Base-by-base conservation (phyloP, 148 eudicot species). In the Rhododendron ovatum region DNA sequence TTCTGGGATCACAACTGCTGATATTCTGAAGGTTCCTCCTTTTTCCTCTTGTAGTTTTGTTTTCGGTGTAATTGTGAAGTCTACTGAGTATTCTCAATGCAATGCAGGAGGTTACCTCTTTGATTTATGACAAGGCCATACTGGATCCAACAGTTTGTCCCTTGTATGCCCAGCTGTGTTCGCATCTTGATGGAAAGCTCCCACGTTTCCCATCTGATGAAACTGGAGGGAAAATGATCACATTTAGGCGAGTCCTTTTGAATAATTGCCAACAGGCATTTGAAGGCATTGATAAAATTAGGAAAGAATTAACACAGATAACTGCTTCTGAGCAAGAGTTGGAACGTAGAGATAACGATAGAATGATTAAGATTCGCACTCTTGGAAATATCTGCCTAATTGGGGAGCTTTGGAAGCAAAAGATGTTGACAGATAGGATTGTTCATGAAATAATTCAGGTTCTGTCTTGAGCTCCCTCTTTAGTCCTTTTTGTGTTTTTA, bases 371-470 rank as follows among this genome's bases (percentile, higher is more conserved):
- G 84, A 91, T 97, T 28, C 98, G 98, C 45, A 95, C 98, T 86
- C 98, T 97, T 78, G 99, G 99, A 79, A 97, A 97, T 84, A 97
- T 97, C n/a, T 96, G 98, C 84, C 92, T 97, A 53, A 95, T 97
- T 91, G 99, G 99, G 39, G 99, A 97, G 91, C 99, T 97, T 89
- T 75, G 95, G 88, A 97, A 94, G 92, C 98, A 94, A 87, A 95
- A 90, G 88, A 97, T 97, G 99, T 96, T 97, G n/a, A 94, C 96
- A 30, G 98, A 97, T 87, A 97, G 85, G 92, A 94, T 95, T 85
- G 98, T 93, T 85, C 99, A 93, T 90, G 96, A 97, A 86, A 93
- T 97, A 87, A 94, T 93, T 85, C 96, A 93, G 99, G 99, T 97
- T 87, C 59, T 83, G 12, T 39, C 18, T 78, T 45, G n/a, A 65